Evolutionary conservation across 306 rosid genomes (phyloP), one percentile per base, ranked within the genome.

Genomic region (Psophocarpus tetragonolobus): DNA sequence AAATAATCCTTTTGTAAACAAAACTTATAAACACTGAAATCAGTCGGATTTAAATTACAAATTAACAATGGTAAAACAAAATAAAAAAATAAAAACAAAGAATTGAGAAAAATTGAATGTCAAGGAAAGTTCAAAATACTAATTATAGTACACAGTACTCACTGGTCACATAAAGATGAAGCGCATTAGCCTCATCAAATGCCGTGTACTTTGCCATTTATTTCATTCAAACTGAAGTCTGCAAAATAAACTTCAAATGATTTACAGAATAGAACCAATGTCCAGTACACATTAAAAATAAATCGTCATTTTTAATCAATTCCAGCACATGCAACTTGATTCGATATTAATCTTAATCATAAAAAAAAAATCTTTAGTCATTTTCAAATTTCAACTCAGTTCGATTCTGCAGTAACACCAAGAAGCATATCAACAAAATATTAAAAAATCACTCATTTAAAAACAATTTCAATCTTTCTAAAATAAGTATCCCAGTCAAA

Each of bases 231-330:
- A 38, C 44, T 38, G 44, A 8, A 10, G 44, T 3, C 44, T 38
- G 44, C 44, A 38, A 38, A 38, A 38, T 38, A 38, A 97, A 73
- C 87, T 90, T 97, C 97, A 94, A 51, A 81, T 82, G 47, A 41
- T 41, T 41, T 41, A 41, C 15, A 41, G 47, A 41, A 44, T 44
- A 44, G 6, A 14, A 44, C 17, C 7, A n/a, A n/a, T n/a, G n/a
- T n/a, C n/a, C n/a, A 13, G 51, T 44, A 44, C 20, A 20, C 51
- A 20, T 36, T 4, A 44, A 44, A 8, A 44, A 44, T 14, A 13
- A 44, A 44, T 44, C 51, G 13, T 2, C 51, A 44, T 44, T 44
- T 44, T 15, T 44, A 44, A 44, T 44, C 17, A 15, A 14, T 44
- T 44, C 7, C 18, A 44, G 15, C 18, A 44, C 7, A n/a, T n/a